These are phyloP conservation scores for Ophiocordyceps camponoti-leonardi DNA, from an alignment of 2,329 filamentous ascomycete species.

Conservation along the genomic window DNA sequence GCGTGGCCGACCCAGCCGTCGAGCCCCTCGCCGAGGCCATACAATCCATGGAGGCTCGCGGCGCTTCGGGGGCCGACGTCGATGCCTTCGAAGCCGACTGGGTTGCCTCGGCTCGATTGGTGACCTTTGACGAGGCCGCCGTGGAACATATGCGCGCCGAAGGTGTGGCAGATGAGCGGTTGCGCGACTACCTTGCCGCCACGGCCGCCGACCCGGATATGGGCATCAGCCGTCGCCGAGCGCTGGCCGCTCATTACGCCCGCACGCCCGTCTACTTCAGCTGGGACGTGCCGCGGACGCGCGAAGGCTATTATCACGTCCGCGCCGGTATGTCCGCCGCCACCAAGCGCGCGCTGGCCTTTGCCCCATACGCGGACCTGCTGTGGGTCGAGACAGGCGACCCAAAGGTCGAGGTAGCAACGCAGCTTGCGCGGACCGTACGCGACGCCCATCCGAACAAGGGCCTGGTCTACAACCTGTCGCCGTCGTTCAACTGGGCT, in stretches of 20 bases:
- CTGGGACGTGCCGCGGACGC: constrained; percentile 83
- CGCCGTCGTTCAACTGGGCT: constrained; percentile 98
- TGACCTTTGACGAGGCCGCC: constrained; percentile 86
- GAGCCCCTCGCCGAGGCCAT: constrained; percentile 77
- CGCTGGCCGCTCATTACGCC: constrained; percentile 50
- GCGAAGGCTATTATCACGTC: constrained; percentile 91
- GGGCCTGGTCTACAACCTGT: constrained; percentile 90
- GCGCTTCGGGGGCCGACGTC: constrained; percentile 63
- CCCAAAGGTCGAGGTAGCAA: constrained; percentile 63
- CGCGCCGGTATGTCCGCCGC: constrained; percentile 67
- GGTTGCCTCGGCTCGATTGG: constrained; percentile 70
- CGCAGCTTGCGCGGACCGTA: constrained; percentile 61
- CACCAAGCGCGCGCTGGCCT: constrained; percentile 83
- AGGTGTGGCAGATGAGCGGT: constrained; percentile 43
- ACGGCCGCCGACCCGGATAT: constrained; percentile 51
- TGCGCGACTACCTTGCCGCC: constrained; percentile 49
- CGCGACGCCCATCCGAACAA: constrained; percentile 55
- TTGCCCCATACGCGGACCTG: constrained; percentile 83
- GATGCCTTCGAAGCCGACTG: constrained; percentile 74
- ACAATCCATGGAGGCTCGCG: constrained; percentile 72
- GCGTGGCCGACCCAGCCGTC: constrained; percentile 55
- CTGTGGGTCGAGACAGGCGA: constrained; percentile 95
- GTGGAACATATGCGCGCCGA: constrained; percentile 54
- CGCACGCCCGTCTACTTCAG: constrained; percentile 60
- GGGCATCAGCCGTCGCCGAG: constrained; percentile 61